Percentiles rank a stretch among this genome's conserved stretches.
Conservation (phyloP, 805 yeast genomes). For the Candida jianshihensis region DNA sequence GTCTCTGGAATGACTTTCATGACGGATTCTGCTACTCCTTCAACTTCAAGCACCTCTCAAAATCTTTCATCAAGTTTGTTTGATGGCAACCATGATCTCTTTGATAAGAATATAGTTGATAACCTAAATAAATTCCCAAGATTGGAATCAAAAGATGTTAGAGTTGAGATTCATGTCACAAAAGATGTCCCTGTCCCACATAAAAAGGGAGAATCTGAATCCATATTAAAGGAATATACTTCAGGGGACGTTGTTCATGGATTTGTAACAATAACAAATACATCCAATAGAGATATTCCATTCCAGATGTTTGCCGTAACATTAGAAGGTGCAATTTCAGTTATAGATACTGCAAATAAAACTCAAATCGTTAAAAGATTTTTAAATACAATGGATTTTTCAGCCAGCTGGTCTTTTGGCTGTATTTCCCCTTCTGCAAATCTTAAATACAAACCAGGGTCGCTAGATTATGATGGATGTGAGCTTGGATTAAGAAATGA, state of each 20-base stretch:
- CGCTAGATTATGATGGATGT: constrained; percentile 41
- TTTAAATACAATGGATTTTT: constrained; percentile 52
- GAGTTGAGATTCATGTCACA: constrained; percentile 44
- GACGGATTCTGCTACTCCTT: not conserved
- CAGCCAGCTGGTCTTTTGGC: constrained; percentile 47
- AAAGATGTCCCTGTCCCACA: constrained; percentile 43
- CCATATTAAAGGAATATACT: constrained; percentile 45
- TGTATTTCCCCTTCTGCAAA: constrained; percentile 47
- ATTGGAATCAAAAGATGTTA: constrained; percentile 29
- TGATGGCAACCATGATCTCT: not conserved
- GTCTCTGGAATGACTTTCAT: not conserved
- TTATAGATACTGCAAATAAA: constrained; percentile 25
- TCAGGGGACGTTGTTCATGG: constrained; percentile 68
- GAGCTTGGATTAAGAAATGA: constrained; percentile 43
- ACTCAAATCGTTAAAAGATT: constrained; percentile 39
- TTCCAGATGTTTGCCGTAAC: constrained; percentile 58
- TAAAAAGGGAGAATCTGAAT: constrained; percentile 21
- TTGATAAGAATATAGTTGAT: constrained; percentile 38
- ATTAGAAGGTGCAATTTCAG: constrained; percentile 34
- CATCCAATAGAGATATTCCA: constrained; percentile 37
- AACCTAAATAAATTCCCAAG: constrained; percentile 41
- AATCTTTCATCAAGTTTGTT: not conserved
- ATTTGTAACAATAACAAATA: constrained; percentile 42
- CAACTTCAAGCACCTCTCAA: not conserved
- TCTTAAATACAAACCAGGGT: constrained; percentile 35